phyloP scores from a whole-genome alignment of 192 early-diverging fungal genomes.

The Spizellomyces sp. region DNA sequence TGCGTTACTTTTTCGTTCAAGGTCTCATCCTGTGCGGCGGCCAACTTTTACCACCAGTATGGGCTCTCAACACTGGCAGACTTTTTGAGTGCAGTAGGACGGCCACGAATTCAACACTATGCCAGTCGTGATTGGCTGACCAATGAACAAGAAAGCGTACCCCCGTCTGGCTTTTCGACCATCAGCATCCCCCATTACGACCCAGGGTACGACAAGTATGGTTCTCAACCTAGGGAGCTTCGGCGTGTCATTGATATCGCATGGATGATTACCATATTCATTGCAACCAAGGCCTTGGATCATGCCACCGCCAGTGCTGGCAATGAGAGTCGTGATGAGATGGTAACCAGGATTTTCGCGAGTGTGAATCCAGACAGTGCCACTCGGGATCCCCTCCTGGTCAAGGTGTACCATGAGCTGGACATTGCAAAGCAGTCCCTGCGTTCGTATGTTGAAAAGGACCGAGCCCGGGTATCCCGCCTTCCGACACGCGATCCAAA shows the following conservation, averaged over 20 bases:
- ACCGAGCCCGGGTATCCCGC: not conserved
- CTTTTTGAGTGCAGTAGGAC: constrained; percentile 8
- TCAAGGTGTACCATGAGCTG: not conserved
- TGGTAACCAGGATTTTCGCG: not conserved
- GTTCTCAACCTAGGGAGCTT: not conserved
- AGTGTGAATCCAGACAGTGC: not conserved
- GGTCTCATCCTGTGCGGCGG: not conserved
- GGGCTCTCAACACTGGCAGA: not conserved
- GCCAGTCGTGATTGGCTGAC: not conserved
- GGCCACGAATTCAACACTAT: constrained; percentile 6
- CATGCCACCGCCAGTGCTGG: not conserved
- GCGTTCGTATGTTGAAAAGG: not conserved
- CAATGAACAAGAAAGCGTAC: not conserved
- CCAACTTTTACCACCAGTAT: constrained; percentile 18
- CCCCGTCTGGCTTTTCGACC: constrained; percentile 10
- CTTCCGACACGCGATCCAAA: not conserved
- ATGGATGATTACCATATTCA: constrained; percentile 11
- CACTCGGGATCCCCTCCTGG: not conserved
- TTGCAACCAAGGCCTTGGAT: constrained; percentile 2
- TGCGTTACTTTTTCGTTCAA: not conserved
- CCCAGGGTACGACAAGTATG: constrained; percentile 25
- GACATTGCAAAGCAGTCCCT: not conserved
- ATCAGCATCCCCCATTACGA: constrained; percentile 15
- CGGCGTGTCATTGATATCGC: constrained; percentile 6
- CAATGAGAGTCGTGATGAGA: not conserved